phyloP scores from a whole-genome alignment of 2,329 filamentous ascomycete species.

The Aspergillus tanneri region DNA sequence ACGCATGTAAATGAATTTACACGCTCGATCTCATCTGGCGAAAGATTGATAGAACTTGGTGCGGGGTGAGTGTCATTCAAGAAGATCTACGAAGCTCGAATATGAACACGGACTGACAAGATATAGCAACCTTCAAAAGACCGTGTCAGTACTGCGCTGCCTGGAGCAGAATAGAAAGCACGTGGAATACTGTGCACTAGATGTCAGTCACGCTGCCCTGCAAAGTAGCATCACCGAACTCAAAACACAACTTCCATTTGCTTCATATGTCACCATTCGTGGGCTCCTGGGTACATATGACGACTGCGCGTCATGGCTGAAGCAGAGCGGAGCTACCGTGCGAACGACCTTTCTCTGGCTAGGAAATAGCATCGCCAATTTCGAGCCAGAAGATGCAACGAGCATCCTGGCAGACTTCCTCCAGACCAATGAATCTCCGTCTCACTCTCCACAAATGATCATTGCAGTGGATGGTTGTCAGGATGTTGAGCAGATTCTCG shows the following conservation, averaged over 20 bases:
- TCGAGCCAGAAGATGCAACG: neutral
- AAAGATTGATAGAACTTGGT: too few species aligned
- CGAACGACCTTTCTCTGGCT: conserved; percentile 6
- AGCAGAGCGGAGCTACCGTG: neutral
- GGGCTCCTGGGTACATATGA: conserved; percentile 10
- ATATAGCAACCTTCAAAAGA: neutral
- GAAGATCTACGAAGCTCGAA: too few species aligned
- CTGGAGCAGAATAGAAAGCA: neutral
- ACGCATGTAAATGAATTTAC: neutral
- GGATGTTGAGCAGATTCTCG: neutral
- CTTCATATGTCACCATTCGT: neutral
- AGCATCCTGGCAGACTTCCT: neutral
- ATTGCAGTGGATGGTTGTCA: neutral
- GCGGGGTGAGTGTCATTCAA: too few species aligned
- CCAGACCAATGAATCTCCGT: neutral
- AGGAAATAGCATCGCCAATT: conserved; percentile 7
- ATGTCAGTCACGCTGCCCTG: neutral
- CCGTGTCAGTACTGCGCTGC: neutral
- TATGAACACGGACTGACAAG: too few species aligned
- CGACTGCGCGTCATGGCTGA: conserved; percentile 7
- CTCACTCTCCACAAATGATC: neutral
- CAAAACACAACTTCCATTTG: neutral
- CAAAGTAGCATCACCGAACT: neutral
- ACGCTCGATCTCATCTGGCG: too few species aligned
- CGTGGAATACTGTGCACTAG: conserved; percentile 1